A percentile compares a stretch with the other conserved stretches of the same genome.
Conservation (phyloP, 306 rosid species). For the Arachis stenosperma region DNA sequence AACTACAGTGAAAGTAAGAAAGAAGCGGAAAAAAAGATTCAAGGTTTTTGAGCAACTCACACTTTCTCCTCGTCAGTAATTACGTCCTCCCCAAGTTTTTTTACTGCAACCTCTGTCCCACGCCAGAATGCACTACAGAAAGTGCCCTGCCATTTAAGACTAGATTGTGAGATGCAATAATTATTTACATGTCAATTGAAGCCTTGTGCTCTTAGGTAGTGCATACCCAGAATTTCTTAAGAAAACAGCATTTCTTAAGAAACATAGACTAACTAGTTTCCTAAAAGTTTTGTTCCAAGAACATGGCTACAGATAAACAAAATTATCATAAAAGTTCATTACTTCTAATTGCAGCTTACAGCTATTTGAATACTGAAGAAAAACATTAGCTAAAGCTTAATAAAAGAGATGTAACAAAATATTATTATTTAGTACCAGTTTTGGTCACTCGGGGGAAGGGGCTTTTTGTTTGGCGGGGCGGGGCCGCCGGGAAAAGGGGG, state of each 20-base stretch:
- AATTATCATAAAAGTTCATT: slow-evolving; percentile 8
- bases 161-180: slow-evolving; percentile 34
- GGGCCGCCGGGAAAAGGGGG: no score
- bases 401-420: background rate
- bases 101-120: slow-evolving; percentile 92
- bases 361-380: slow-evolving; percentile 1
- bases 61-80: slow-evolving; percentile 76
- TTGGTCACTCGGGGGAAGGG: no score
- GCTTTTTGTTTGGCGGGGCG: no score
- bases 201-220: background rate
- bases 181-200: slow-evolving; percentile 14
- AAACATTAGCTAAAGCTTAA: slow-evolving; percentile 10
- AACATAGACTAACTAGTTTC: slow-evolving; percentile 14
- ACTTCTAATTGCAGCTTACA: slow-evolving; percentile 6
- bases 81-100: slow-evolving; percentile 76
- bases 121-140: slow-evolving; percentile 86
- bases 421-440: background rate
- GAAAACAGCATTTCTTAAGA: slow-evolving; percentile 21
- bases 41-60: slow-evolving; percentile 54
- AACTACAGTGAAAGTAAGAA: slow-evolving; percentile 24
- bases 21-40: background rate
- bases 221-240: background rate
- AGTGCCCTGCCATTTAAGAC: slow-evolving; percentile 67
- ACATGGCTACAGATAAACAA: slow-evolving; percentile 6
- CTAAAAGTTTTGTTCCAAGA: slow-evolving; percentile 6